Evolutionary conservation across 179 eudicot species (phyloP).

Genomic region (Camellia oleifera): DNA sequence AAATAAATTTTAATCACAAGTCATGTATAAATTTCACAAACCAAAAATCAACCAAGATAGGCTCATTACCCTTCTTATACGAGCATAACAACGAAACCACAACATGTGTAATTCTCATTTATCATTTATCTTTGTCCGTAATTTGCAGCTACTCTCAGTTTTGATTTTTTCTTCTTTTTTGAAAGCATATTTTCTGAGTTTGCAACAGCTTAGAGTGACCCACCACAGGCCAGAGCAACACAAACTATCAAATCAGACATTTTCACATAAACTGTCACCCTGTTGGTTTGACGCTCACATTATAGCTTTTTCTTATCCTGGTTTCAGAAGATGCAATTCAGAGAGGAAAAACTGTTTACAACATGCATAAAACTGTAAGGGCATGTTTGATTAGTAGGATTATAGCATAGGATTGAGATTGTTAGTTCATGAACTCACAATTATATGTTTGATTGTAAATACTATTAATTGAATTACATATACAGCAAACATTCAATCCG

Average conservation of each 20-base stretch:
- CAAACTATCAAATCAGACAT: background rate
- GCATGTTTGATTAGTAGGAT: too few species aligned
- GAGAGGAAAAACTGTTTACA: too few species aligned
- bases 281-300: background rate
- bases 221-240: background rate
- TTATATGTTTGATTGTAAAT: too few species aligned
- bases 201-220: background rate
- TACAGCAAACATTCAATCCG: too few species aligned
- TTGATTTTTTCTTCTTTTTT: too few species aligned
- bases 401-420: too few species aligned
- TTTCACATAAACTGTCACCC: background rate
- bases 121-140: background rate
- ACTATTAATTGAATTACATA: too few species aligned
- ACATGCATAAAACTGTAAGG: too few species aligned
- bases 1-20: background rate
- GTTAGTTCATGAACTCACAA: too few species aligned
- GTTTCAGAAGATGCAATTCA: too few species aligned
- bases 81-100: background rate
- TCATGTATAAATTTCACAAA: background rate
- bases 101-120: background rate
- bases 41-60: slow-evolving; percentile 6
- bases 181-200: background rate
- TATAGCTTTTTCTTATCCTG: too few species aligned
- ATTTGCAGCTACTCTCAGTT: background rate
- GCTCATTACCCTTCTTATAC: background rate